Conservation (phyloP, 139 green algal genomes). For the Tetraselmis striata region DNA sequence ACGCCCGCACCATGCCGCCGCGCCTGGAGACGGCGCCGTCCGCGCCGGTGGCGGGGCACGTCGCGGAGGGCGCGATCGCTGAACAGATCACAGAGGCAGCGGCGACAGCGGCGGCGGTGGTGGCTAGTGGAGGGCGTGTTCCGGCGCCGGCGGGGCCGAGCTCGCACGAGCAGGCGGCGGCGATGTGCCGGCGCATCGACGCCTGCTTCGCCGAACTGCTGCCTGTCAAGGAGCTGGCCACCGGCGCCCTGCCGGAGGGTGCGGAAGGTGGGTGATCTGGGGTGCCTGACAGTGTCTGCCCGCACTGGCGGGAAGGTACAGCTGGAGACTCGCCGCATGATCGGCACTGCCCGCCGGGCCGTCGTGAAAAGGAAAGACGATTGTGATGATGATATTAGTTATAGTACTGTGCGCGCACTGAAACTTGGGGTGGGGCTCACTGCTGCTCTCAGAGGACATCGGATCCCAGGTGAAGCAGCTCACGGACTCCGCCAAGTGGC, state of each 20-base stretch:
- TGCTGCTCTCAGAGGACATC: background rate
- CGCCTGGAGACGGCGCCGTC: background rate
- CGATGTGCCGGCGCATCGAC: background rate
- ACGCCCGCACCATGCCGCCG: too few species aligned
- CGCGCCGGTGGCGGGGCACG: background rate
- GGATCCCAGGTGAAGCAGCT: background rate
- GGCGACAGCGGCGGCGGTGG: too few species aligned
- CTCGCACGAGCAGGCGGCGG: background rate
- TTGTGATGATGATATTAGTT: background rate
- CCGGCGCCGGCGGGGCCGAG: background rate
- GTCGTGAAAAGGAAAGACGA: too few species aligned
- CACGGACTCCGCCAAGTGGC: background rate
- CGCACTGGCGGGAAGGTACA: too few species aligned
- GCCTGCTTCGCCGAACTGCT: background rate
- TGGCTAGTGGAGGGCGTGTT: too few species aligned
- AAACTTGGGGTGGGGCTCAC: background rate
- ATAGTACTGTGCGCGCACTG: background rate
- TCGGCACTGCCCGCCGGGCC: too few species aligned
- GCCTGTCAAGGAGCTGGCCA: background rate
- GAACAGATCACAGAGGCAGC: background rate
- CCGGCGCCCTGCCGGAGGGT: background rate
- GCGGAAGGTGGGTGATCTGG: background rate
- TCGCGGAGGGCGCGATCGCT: background rate
- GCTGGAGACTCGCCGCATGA: too few species aligned
- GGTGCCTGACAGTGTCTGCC: too few species aligned